phyloP scores from a whole-genome alignment of 2,329 filamentous ascomycete species.

The Amauroascus niger region DNA sequence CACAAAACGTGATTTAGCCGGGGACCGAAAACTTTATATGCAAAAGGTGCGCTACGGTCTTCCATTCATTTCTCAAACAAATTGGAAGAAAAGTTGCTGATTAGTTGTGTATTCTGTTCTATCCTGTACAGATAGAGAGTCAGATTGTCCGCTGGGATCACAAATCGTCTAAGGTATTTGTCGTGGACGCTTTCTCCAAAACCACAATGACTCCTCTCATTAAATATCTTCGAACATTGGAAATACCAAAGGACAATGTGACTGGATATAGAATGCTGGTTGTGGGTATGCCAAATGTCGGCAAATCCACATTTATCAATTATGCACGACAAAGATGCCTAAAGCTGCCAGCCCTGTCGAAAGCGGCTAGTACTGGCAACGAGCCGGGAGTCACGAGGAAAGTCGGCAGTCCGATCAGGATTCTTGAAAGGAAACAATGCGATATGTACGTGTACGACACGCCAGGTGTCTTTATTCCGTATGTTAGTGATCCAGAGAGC shows the following conservation, averaged over 20 bases:
- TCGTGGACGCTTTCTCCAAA: conserved; percentile 27
- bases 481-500: conserved; percentile 69
- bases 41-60: conserved; percentile 31
- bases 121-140: conserved; percentile 25
- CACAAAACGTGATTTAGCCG: conserved; percentile 74
- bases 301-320: conserved; percentile 92
- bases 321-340: conserved; percentile 50
- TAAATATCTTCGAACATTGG: conserved; percentile 22
- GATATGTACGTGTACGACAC: conserved; percentile 80
- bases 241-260: conserved; percentile 33
- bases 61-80: background rate
- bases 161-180: conserved; percentile 27
- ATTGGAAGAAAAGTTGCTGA: background rate
- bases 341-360: conserved; percentile 38
- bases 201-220: conserved; percentile 28
- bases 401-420: conserved; percentile 71
- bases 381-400: conserved; percentile 86
- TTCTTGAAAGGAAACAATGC: conserved; percentile 50
- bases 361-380: conserved; percentile 66
- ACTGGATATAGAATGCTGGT: conserved; percentile 76
- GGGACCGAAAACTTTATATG: conserved; percentile 32
- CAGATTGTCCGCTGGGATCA: conserved; percentile 28
- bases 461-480: conserved; percentile 89
- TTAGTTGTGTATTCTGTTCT: background rate
- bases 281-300: conserved; percentile 96